Evolutionary conservation across 495 filamentous ascomycete genomes (phyloP), one percentile per base, ranked within the genome.

Genomic region (Aspergillus avenaceus): DNA sequence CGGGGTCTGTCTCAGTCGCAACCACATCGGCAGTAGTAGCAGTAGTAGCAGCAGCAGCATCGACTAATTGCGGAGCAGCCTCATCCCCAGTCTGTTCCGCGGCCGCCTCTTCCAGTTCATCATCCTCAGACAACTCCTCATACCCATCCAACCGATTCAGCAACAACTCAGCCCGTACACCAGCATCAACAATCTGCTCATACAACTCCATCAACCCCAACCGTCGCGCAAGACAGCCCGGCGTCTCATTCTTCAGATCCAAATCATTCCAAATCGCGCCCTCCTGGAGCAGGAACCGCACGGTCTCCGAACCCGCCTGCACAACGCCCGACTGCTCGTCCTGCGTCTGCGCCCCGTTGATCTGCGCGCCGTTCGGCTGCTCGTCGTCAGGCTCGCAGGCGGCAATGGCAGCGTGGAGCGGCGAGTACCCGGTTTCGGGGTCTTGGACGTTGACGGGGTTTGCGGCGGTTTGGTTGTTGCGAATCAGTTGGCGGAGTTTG

Each of bases 231-330:
- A 97, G 60, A 69, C 95, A 97, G 1, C 90, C 93, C 0, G 93
- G 92, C 12, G 95, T 98, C 76, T 97, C 91, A 49, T 86, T 77
- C 37, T 87, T 83, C 29, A 73, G 69, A 57, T 97, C 90, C 3
- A 98, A 73, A 65, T 96, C 91, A 69, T 98, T 98, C 93, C 93
- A 98, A 47, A 97, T 96, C 5, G 88, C 95, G 2, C 93, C 93
- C 61, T 88, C 83, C 57, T 90, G 74, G 44, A 98, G 74, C 21
- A 98, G 73, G 56, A 95, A 80, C 45, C 77, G 78, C 13, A 97
- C 76, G 0, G 85, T 90, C 44, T 83, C 74, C 36, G 75, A 34
- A 79, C 86, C 70, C 8, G 73, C 71, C 38, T 85, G 73, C 8
- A 36, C 32, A 29, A 76, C 37, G 80, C 86, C 70, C 9, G 72